These are phyloP conservation scores for Coprinellus micaceus DNA, from an alignment of 768 basidiomycete genomes.

Conservation along the genomic window DNA sequence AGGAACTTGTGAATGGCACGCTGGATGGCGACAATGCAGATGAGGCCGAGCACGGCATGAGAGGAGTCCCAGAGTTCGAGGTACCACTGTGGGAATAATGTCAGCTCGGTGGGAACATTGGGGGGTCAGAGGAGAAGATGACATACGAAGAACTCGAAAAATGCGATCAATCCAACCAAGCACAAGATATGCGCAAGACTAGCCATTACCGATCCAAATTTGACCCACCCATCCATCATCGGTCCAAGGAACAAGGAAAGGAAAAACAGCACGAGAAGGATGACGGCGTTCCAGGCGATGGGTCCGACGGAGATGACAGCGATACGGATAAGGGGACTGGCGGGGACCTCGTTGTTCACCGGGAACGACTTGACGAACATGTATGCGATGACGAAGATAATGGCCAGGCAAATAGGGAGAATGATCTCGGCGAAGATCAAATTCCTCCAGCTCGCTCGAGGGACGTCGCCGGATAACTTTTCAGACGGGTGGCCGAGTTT, in stretches of 20 bases:
- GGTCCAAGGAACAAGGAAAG: conserved; percentile 91
- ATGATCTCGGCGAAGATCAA: conserved; percentile 84
- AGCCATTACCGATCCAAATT: conserved; percentile 93
- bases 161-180: conserved; percentile 77
- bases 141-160: conserved; percentile 96
- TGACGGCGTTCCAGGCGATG: conserved; percentile 89
- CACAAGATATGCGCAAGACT: conserved; percentile 79
- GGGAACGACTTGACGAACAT: conserved; percentile 95
- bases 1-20: conserved; percentile 91
- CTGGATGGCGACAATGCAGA: conserved; percentile 86
- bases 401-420: conserved; percentile 72
- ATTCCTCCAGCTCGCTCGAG: conserved; percentile 83
- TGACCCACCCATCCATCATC: conserved; percentile 77
- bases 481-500: conserved; percentile 96
- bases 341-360: conserved; percentile 51
- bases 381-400: conserved; percentile 78
- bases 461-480: conserved; percentile 91
- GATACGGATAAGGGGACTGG: conserved; percentile 89
- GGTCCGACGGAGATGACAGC: conserved; percentile 87
- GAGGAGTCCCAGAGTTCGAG: conserved; percentile 96
- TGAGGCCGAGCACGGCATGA: conserved; percentile 90
- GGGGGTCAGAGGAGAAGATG: conserved; percentile 24
- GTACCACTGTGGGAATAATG: conserved; percentile 67
- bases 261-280: conserved; percentile 84
- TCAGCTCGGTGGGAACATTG: conserved; percentile 1